Evolutionary conservation across 805 yeast species (phyloP).

Genomic region (Lipomyces oligophaga): DNA sequence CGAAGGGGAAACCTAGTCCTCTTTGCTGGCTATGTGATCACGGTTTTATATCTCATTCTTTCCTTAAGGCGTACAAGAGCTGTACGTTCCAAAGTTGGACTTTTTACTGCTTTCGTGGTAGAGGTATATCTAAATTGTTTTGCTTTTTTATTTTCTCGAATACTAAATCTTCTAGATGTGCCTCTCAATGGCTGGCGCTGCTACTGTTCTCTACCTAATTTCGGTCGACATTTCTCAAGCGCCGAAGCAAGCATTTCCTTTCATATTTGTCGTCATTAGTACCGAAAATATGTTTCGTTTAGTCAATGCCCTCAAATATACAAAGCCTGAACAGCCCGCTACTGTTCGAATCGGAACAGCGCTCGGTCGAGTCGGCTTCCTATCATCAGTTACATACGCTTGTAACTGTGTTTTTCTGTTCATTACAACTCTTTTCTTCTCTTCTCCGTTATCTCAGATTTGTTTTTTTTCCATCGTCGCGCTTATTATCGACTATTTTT

Average conservation of each 20-base stretch:
- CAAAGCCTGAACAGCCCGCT: slow-evolving; percentile 45
- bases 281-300: slow-evolving; percentile 50
- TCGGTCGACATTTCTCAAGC: slow-evolving; percentile 6
- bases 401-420: slow-evolving; percentile 34
- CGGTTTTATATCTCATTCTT: slow-evolving; percentile 35
- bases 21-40: slow-evolving; percentile 32
- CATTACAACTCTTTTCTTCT: slow-evolving; percentile 20
- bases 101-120: slow-evolving; percentile 43
- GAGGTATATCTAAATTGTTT: slow-evolving; percentile 32
- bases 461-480: slow-evolving; percentile 49
- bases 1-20: slow-evolving; percentile 32
- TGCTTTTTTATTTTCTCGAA: not conserved
- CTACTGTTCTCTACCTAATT: slow-evolving; percentile 7
- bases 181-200: slow-evolving; percentile 17
- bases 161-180: slow-evolving; percentile 4
- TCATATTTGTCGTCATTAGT: slow-evolving; percentile 43
- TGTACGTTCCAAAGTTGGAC: slow-evolving; percentile 45
- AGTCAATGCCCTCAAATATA: slow-evolving; percentile 40
- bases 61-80: slow-evolving; percentile 42
- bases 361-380: slow-evolving; percentile 39
- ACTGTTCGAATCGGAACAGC: slow-evolving; percentile 41
- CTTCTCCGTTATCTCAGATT: slow-evolving; percentile 33
- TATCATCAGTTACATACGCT: slow-evolving; percentile 41
- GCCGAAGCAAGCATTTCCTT: slow-evolving; percentile 41
- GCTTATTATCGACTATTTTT: slow-evolving; percentile 53